Percentiles rank a stretch among this genome's conserved stretches.
phyloP scores from a whole-genome alignment of 1,284 basidiomycete genomes.

The Jaminaea rosea region DNA sequence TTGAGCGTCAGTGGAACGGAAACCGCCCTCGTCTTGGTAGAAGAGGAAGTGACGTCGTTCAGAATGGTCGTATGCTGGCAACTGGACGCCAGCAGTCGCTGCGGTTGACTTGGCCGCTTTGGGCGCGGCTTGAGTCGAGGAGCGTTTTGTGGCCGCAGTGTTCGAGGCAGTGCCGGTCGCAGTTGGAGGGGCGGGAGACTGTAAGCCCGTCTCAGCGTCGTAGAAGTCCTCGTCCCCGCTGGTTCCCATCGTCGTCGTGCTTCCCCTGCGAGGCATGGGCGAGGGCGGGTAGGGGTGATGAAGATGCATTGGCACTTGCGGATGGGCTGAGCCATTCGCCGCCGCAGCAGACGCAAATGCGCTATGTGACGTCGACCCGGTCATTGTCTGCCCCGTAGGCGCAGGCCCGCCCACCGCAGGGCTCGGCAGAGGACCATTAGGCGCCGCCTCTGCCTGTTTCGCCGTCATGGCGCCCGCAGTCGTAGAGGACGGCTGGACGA shows the following conservation, averaged over 20 bases:
- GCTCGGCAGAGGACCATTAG: slow-evolving; percentile 37
- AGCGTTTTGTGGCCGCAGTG: slow-evolving; percentile 61
- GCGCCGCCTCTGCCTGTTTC: slow-evolving; percentile 21
- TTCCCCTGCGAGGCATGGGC: background rate
- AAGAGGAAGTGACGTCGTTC: slow-evolving; percentile 82
- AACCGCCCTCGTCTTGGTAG: slow-evolving; percentile 92
- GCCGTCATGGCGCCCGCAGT: slow-evolving; percentile 2
- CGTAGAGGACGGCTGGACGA: slow-evolving; percentile 76
- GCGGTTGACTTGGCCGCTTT: slow-evolving; percentile 70
- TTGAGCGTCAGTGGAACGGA: slow-evolving; percentile 75
- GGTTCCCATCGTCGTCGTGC: background rate
- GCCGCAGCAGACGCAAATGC: background rate
- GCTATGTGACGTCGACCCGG: too few species aligned
- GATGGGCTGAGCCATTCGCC: background rate
- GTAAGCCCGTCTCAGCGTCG: background rate
- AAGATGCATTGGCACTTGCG: background rate
- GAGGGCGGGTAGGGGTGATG: background rate
- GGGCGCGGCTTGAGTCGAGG: too few species aligned
- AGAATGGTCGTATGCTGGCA: slow-evolving; percentile 59
- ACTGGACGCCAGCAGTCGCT: slow-evolving; percentile 54
- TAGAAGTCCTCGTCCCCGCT: background rate
- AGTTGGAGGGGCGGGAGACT: background rate
- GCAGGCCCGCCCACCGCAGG: background rate
- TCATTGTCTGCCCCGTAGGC: too few species aligned
- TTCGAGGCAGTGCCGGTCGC: background rate